A percentile compares a stretch with the other conserved stretches of the same genome.
Evolutionary conservation across 805 yeast genomes (phyloP).

Genomic region (Wickerhamomyces bisporus): DNA sequence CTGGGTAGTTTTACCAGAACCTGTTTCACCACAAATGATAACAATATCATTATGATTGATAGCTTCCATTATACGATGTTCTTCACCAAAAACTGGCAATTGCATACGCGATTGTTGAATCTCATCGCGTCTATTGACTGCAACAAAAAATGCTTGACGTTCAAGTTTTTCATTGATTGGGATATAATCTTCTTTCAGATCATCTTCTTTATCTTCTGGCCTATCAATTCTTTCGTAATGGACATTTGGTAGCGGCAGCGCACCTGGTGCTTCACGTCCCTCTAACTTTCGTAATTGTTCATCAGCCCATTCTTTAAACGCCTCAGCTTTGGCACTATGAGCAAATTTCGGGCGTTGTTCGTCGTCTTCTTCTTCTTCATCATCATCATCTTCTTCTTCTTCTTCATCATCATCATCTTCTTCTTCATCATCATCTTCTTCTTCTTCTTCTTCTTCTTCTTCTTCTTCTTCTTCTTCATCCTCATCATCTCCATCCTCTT

Average conservation of each 20-base stretch:
- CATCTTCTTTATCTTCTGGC: conserved; percentile 67
- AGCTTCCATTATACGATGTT: conserved; percentile 92
- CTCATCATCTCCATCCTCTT: conserved; percentile 18
- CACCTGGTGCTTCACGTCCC: conserved; percentile 51
- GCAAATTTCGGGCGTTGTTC: conserved; percentile 33
- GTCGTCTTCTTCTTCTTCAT: conserved; percentile 25
- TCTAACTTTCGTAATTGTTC: conserved; percentile 58
- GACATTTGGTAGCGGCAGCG: conserved; percentile 26
- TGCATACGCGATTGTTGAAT: conserved; percentile 65
- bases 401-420: conserved; percentile 30
- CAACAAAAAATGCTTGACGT: conserved; percentile 63
- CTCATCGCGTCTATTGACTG: conserved; percentile 58
- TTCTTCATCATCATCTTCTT: conserved; percentile 27
- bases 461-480: conserved; percentile 23
- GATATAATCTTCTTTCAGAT: conserved; percentile 58
- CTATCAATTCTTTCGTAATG: conserved; percentile 54
- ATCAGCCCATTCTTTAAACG: conserved; percentile 89
- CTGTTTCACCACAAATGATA: conserved; percentile 95
- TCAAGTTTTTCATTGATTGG: conserved; percentile 45
- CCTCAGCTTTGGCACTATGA: conserved; percentile 46
- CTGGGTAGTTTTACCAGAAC: conserved; percentile 98
- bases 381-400: conserved; percentile 29
- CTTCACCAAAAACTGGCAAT: conserved; percentile 87
- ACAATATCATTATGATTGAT: conserved; percentile 87
- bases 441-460: conserved; percentile 18